phyloP scores from a whole-genome alignment of 106 monocot genomes.

The Ottelia alismoides region DNA sequence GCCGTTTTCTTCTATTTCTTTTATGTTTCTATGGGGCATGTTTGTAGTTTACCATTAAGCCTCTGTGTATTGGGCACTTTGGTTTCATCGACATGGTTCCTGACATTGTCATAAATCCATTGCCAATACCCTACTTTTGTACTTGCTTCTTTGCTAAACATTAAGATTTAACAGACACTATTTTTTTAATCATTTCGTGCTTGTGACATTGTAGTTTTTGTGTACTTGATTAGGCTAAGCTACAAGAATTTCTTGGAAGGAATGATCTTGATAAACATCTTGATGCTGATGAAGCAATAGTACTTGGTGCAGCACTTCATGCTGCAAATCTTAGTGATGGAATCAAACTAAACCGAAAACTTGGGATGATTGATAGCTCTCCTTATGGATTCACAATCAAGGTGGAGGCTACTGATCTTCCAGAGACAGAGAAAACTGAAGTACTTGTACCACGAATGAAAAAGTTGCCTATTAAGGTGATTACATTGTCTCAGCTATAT shows the following conservation, averaged over 20 bases:
- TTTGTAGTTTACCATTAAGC: too few species aligned
- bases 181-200: too few species aligned
- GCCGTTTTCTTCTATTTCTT: too few species aligned
- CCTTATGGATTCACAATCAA: conserved; percentile 74
- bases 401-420: conserved; percentile 48
- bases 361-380: conserved; percentile 96
- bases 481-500: neutral
- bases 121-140: too few species aligned
- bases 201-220: too few species aligned
- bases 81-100: too few species aligned
- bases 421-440: conserved; percentile 43
- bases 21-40: too few species aligned
- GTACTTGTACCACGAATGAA: conserved; percentile 86
- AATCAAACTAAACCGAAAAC: conserved; percentile 91
- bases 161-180: too few species aligned
- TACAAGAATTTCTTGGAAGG: conserved; percentile 86
- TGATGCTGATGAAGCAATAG: conserved; percentile 99
- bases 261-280: conserved; percentile 82
- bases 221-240: conserved; percentile 89
- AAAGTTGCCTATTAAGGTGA: conserved; percentile 90
- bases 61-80: too few species aligned
- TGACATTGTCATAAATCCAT: too few species aligned
- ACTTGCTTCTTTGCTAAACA: too few species aligned
- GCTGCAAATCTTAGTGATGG: conserved; percentile 99
- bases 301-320: conserved; percentile 84